Evolutionary conservation across 2,329 filamentous ascomycete species (phyloP).

Genomic region (Fusarium poae): DNA sequence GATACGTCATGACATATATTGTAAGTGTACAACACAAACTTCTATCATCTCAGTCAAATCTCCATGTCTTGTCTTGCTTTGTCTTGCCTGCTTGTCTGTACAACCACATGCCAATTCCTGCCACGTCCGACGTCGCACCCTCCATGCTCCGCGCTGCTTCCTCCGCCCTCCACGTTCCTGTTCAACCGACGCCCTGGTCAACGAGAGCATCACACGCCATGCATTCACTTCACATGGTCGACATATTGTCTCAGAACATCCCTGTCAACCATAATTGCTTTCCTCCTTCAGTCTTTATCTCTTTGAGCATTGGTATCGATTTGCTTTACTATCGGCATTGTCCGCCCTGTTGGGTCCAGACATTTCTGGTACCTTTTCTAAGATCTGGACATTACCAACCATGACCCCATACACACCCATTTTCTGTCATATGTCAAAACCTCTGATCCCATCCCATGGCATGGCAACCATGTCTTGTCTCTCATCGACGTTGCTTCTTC

Average conservation of each 20-base stretch:
- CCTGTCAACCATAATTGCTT: constrained; percentile 31
- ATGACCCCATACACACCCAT: constrained; percentile 9
- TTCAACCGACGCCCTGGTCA: constrained; percentile 40
- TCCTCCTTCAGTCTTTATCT: constrained; percentile 32
- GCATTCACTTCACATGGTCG: constrained; percentile 38
- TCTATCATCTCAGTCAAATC: constrained; percentile 28
- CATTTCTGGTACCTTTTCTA: constrained; percentile 35
- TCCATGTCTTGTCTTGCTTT: constrained; percentile 27
- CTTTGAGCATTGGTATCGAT: constrained; percentile 19
- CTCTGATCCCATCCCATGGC: constrained; percentile 27
- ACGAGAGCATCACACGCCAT: constrained; percentile 41
- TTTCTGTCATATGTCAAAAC: constrained; percentile 41
- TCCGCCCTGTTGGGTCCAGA: constrained; percentile 35
- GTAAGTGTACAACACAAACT: constrained; percentile 51
- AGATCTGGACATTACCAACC: constrained; percentile 30
- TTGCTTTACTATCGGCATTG: constrained; percentile 18
- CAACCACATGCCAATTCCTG: constrained; percentile 43
- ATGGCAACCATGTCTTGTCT: constrained; percentile 36
- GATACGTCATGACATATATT: constrained; percentile 59
- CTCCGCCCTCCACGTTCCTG: constrained; percentile 41
- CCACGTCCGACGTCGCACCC: constrained; percentile 44
- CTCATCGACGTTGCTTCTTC: constrained; percentile 50
- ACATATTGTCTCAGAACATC: constrained; percentile 32
- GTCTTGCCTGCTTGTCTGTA: constrained; percentile 16
- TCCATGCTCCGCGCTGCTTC: constrained; percentile 29